Evolutionary conservation across 2,329 filamentous ascomycete genomes (phyloP), one percentile per base, ranked within the genome.

Genomic region (Colletotrichum plurivorum): DNA sequence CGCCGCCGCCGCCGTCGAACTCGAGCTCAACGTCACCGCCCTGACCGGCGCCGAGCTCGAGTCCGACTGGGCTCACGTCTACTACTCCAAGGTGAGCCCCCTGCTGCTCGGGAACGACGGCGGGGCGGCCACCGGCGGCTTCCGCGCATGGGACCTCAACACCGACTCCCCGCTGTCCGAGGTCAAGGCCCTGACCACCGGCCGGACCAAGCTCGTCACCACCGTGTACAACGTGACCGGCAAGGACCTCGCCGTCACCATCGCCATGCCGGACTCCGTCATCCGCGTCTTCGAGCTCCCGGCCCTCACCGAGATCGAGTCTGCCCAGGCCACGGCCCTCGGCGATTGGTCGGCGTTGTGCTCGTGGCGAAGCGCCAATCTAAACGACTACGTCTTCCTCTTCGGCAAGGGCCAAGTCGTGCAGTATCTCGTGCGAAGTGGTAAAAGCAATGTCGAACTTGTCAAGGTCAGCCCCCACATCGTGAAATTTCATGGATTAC

Each of bases 311-410:
- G 76, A 79, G 64, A 64, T 80, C 18, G 73, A 78, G 6, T 73
- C 73, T 5, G 78, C 79, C 4, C 70, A 76, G 45, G 75, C 77
- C 12, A 79, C 75, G 25, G 75, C 79, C 2, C 73, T 84, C 15
- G 84, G 84, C 0, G 84, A 85, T 70, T 85, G 84, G 82, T 84
- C 83, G 15, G 80, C 83, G 1, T 71, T 85, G 5, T 86, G 84
- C 72, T 74, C 78, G 10, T 85, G 82, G 83, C 81, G 77, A 70
- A 83, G 80, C 60, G 73, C 72, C 18, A 81, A 78, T 18, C 79
- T 79, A 2, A 81, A 83, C 49, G 76, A 81, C 41, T 85, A 85
- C 64, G 58, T 85, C 4, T 85, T 79, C 69, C 72, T 85, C 12
- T 84, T 85, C 63, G 83, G 83, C 5, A 85, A 85, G 72, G 75